Evolutionary conservation across 1,284 basidiomycete species (phyloP), one percentile per base, ranked within the genome.

Genomic region (Microstroma glucosiphilum): DNA sequence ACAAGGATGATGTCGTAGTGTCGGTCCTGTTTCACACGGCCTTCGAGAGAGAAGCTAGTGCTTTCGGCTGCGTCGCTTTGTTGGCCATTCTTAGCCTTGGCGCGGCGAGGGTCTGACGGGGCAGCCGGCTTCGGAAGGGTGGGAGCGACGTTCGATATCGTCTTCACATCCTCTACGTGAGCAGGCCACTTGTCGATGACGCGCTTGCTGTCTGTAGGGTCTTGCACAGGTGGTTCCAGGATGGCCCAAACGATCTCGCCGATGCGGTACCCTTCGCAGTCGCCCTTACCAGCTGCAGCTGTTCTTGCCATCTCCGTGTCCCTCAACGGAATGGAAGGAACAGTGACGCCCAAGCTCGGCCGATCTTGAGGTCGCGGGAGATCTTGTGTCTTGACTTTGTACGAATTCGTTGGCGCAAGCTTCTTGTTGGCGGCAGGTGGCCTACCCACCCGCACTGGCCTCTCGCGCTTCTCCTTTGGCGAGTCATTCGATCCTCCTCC

Each of bases 161-260:
- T 48, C 17, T 21, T 17, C 17, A n/a, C 60, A 17, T 69, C 65
- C n/a, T 54, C 21, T 15, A 72, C 57, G 13, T 67, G 56, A n/a
- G 61, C 70, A 0, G 70, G 69, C 67, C 67, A 72, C 19, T 49
- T 19, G 0, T 57, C 51, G 53, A 72, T 67, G 23, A 60, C 51
- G 12, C 69, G 19, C 19, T 25, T 23, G 12, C 56, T 11, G 1
- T 54, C 30, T 13, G 40, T 46, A 0, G 69, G 66, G 30, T 67
- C 65, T 15, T 65, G 62, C 1, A 73, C 40, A 4, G 71, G 68
- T 23, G 61, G 23, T 25, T 62, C 56, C 19, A 73, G 63, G n/a
- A 42, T 37, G 58, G 61, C 64, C 65, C 66, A 71, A 0, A 62
- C 69, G 40, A 71, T 53, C 58, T 73, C 71, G 17, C 69, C 69